Conservation (phyloP, 129 eudicot genomes). For the Glebionis coronaria region DNA sequence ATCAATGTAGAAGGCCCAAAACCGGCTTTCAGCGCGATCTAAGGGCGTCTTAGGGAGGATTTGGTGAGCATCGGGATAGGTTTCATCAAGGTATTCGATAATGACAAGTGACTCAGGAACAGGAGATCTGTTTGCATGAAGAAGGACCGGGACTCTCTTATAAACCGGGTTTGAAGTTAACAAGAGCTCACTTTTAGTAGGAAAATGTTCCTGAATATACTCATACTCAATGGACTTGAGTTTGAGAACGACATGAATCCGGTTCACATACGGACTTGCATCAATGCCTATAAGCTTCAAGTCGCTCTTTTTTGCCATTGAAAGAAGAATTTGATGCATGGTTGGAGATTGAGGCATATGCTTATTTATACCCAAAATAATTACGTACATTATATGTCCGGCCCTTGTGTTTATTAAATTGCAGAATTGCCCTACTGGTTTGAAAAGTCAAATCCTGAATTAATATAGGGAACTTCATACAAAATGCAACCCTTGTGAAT, state of each 20-base stretch:
- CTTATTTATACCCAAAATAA: background rate
- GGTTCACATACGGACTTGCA: constrained; percentile 27
- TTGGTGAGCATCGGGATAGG: constrained; percentile 18
- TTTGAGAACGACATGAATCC: constrained; percentile 28
- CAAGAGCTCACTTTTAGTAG: constrained; percentile 27
- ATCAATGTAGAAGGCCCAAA: constrained; percentile 31
- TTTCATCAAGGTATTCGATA: constrained; percentile 32
- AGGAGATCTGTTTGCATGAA: constrained; percentile 24
- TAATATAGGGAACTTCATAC: too few species aligned
- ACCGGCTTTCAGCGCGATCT: constrained; percentile 10
- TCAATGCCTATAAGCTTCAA: constrained; percentile 25
- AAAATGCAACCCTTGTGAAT: too few species aligned
- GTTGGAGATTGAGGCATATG: background rate
- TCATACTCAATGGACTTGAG: constrained; percentile 36
- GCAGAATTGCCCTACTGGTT: too few species aligned
- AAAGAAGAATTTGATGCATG: background rate
- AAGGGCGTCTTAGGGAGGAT: constrained; percentile 29
- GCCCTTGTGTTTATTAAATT: background rate
- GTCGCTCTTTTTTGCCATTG: constrained; percentile 18
- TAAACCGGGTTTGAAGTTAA: constrained; percentile 33
- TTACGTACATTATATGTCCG: background rate
- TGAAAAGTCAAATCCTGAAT: too few species aligned
- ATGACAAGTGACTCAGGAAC: constrained; percentile 27
- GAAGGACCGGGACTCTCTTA: constrained; percentile 26
- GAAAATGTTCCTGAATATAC: constrained; percentile 19